phyloP scores from a whole-genome alignment of 1,139 yeast species.

The Kodamaea fungicola region DNA sequence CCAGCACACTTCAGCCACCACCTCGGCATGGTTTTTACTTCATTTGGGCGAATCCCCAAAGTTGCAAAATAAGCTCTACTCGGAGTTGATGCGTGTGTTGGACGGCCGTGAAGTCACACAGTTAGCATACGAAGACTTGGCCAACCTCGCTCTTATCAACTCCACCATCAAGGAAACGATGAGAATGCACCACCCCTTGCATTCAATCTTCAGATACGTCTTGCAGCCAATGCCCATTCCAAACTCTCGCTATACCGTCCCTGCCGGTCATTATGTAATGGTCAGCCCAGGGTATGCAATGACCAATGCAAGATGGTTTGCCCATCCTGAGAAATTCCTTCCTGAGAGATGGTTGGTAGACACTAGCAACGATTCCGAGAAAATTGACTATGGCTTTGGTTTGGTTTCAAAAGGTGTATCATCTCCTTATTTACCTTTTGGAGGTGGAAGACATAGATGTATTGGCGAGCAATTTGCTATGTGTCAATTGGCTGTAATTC shows the following conservation, averaged over 20 bases:
- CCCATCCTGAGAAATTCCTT: slow-evolving; percentile 62
- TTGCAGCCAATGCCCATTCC: slow-evolving; percentile 75
- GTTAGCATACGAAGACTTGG: slow-evolving; percentile 75
- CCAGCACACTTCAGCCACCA: slow-evolving; percentile 95
- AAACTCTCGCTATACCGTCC: slow-evolving; percentile 73
- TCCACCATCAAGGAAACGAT: slow-evolving; percentile 86
- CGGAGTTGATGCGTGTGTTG: slow-evolving; percentile 66
- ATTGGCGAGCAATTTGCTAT: slow-evolving; percentile 98
- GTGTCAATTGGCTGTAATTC: slow-evolving; percentile 82
- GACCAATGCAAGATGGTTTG: slow-evolving; percentile 73
- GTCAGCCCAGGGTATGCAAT: slow-evolving; percentile 93
- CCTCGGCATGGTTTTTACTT: slow-evolving; percentile 89
- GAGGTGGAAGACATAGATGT: slow-evolving; percentile 99
- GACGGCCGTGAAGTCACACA: slow-evolving; percentile 48
- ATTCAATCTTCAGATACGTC: slow-evolving; percentile 92
- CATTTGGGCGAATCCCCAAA: slow-evolving; percentile 85
- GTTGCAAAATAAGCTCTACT: slow-evolving; percentile 70
- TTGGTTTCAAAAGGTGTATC: slow-evolving; percentile 91
- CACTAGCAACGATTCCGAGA: slow-evolving; percentile 28
- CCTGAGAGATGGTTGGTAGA: slow-evolving; percentile 80
- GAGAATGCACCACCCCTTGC: slow-evolving; percentile 94
- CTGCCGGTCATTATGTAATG: slow-evolving; percentile 82
- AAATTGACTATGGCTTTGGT: slow-evolving; percentile 90
- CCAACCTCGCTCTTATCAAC: slow-evolving; percentile 74
- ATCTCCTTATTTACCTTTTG: slow-evolving; percentile 94